Evolutionary conservation across 306 rosid species (phyloP).

Genomic region (Corylus americana): DNA sequence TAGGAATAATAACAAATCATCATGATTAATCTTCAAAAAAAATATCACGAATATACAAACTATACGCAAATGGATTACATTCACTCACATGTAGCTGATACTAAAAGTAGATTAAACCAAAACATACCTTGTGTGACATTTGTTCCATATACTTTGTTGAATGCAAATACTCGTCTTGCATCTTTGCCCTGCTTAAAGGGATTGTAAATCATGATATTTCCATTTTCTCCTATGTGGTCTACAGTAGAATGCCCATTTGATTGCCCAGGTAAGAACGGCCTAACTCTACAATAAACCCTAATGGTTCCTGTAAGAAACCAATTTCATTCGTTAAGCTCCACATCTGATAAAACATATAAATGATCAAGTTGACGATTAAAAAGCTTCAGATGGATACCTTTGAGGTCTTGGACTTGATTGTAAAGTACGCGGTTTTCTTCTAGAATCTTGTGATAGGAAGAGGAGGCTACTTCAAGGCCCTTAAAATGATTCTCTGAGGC

Average conservation of each 20-base stretch:
- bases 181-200: slow-evolving; percentile 89
- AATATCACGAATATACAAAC: not conserved
- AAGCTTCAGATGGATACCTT: slow-evolving; percentile 52
- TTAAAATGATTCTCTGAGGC: slow-evolving; percentile 67
- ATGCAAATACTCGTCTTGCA: slow-evolving; percentile 81
- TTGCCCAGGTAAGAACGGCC: slow-evolving; percentile 76
- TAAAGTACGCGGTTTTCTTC: slow-evolving; percentile 84
- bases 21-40: slow-evolving; percentile 26
- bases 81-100: slow-evolving; percentile 11
- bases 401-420: slow-evolving; percentile 97
- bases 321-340: slow-evolving; percentile 11
- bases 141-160: slow-evolving; percentile 86
- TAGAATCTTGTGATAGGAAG: slow-evolving; percentile 78
- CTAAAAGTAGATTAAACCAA: slow-evolving; percentile 6
- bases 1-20: slow-evolving; percentile 13
- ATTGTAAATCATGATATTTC: slow-evolving; percentile 87
- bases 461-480: slow-evolving; percentile 72
- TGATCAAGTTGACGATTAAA: slow-evolving; percentile 9
- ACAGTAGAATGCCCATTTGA: slow-evolving; percentile 71
- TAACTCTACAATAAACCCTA: slow-evolving; percentile 95
- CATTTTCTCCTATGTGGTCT: slow-evolving; percentile 93
- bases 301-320: slow-evolving; percentile 66
- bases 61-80: not conserved
- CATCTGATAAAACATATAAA: not conserved
- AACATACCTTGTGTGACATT: slow-evolving; percentile 83